Base-by-base conservation (phyloP, 2,329 filamentous ascomycete species). In the Pseudogymnoascus sp. region DNA sequence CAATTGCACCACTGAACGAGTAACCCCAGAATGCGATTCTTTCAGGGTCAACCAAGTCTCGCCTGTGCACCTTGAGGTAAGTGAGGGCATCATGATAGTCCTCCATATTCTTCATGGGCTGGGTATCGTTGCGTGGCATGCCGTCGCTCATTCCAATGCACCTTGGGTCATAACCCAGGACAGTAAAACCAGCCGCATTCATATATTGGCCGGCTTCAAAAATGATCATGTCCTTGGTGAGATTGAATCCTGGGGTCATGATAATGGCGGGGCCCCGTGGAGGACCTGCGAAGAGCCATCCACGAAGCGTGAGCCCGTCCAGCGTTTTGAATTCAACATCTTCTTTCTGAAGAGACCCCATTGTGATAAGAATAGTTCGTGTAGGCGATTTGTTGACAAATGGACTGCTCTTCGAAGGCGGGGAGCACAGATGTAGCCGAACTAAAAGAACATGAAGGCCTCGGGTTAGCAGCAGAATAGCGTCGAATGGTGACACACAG, bases 101-200 rank as follows among this genome's bases (percentile, higher is more conserved):
- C 14, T 37, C 35, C 35, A 37, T 3, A 37, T 37, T 37, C 35
- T 37, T 37, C 35, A 37, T 37, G n/a, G 35, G 35, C 35, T 37
- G 35, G n/a, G 35, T 37, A n/a, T 37, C 35, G n/a, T 37, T 37
- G 35, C 35, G 35, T 14, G 35, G 35, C n/a, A 3, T 37, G 35
- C 35, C 35, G 35, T 37, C 35, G 35, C 35, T 37, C 35, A 37
- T 37, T n/a, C 35, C 35, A 37, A 37, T 37, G n/a, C 35, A 37
- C 35, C 35, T 37, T 37, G 35, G 35, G 6, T 87, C 4, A 87
- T 68, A 0, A 81, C 78, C 87, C 87, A 90, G 0, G 82, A 85
- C 11, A 86, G 69, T 81, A 85, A 88, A 64, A 90, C 83, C 62
- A 90, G 73, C 0, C n/a, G 35, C 35, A 37, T 37, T 37, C 35